phyloP scores from a whole-genome alignment of 495 filamentous ascomycete genomes.

The Xylaria palmicola region DNA sequence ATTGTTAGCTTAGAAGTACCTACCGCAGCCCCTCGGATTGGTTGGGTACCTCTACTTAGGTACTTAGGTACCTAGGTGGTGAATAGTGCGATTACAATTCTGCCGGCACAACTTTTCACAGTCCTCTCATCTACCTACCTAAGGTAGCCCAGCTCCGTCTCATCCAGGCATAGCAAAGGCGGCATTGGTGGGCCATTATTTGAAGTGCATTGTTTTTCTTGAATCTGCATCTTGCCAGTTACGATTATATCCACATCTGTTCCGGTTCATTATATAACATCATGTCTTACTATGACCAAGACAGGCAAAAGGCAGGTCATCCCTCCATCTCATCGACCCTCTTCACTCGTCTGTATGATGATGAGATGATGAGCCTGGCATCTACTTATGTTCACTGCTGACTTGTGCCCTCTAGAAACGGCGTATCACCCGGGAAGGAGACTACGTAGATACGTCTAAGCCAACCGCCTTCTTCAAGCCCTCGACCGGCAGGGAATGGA shows the following conservation, averaged over 20 bases:
- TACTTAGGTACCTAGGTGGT: constrained; percentile 21
- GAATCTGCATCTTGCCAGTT: too few relatives aligned
- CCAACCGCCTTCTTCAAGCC: constrained; percentile 38
- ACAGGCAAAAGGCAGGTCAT: constrained; percentile 30
- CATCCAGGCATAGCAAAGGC: too few relatives aligned
- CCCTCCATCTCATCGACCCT: background rate
- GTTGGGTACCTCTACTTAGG: too few relatives aligned
- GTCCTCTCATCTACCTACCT: background rate
- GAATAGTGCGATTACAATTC: constrained; percentile 25
- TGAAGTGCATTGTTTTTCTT: too few relatives aligned
- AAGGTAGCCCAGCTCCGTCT: too few relatives aligned
- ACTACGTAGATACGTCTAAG: constrained; percentile 31
- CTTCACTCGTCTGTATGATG: too few relatives aligned
- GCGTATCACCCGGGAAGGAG: constrained; percentile 38
- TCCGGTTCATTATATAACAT: background rate
- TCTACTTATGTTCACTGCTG: background rate
- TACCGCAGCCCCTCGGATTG: too few relatives aligned
- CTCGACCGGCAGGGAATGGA: constrained; percentile 42
- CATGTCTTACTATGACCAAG: constrained; percentile 32
- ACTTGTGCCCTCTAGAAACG: constrained; percentile 36
- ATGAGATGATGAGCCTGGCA: too few relatives aligned
- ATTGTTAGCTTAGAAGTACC: too few relatives aligned
- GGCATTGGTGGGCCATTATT: too few relatives aligned
- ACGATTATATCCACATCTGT: too few relatives aligned
- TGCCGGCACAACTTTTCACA: constrained; percentile 24